Evolutionary conservation across 1,284 basidiomycete species (phyloP), one percentile per base, ranked within the genome.

Genomic region (Phylloporus sp.): DNA sequence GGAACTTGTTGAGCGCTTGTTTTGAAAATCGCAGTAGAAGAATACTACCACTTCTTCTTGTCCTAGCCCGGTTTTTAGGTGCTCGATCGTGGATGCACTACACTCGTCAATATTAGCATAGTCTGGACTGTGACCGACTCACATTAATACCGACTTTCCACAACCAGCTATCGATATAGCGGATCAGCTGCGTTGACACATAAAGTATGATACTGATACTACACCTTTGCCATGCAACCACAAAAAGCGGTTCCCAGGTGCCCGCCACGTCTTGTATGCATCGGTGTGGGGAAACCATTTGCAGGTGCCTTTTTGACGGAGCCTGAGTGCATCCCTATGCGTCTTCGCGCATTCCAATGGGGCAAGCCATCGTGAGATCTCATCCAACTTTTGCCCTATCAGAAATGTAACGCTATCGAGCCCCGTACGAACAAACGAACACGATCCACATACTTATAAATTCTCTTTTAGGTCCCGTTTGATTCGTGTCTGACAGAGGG

Each of bases 221-320:
- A 20, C 7, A 65, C 64, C 52, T 55, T 56, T 55, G 23, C 64
- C 64, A 5, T 60, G 41, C 41, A 65, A 55, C 64, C 64, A 60
- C 23, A 41, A 41, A 41, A 41, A 41, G 17, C 4, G 39, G 15
- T 17, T 41, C 41, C 41, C 55, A 17, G 35, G 43, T 15, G 39
- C 47, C 23, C 65, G 47, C 66, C 66, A 68, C 17, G 20, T 37
- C 23, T 62, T n/a, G 25, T 62, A 68, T 15, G 20, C 23, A 4
- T 53, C 52, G 17, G 39, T 59, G 15, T 23, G 25, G 6, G 47
- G 60, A 14, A 68, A 59, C 64, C 60, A 66, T 29, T 5, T 49
- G 25, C 56, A 39, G 3, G 56, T 64, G 17, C 60, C 60, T 15
- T 52, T 43, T 45, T 58, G 64, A 17, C 64, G 64, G n/a, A 66